phyloP scores from a whole-genome alignment of 2,329 filamentous ascomycete genomes.

The Allantophomopsis cytisporea region DNA sequence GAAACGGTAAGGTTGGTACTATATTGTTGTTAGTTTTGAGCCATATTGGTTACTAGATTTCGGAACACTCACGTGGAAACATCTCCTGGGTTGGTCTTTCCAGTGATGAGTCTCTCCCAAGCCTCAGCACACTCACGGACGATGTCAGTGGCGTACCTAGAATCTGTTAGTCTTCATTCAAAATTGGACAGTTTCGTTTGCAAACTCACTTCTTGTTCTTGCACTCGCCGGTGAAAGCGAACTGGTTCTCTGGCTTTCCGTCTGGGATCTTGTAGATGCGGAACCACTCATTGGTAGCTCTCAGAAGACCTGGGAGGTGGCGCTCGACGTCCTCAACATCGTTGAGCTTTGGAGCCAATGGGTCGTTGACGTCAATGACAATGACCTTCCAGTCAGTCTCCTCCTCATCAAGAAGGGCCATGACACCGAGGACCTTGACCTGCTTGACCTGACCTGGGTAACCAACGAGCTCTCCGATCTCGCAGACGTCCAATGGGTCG shows the following conservation, averaged over 20 bases:
- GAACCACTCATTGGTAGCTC: constrained; percentile 99
- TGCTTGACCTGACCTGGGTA: constrained; percentile 97
- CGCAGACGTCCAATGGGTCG: constrained; percentile 97
- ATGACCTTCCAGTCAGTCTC: constrained; percentile 99
- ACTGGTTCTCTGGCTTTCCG: constrained; percentile 99
- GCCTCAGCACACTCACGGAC: constrained; percentile 92
- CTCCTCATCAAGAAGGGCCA: constrained; percentile 98
- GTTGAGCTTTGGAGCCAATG: constrained; percentile 89
- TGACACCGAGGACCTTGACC: constrained; percentile 98
- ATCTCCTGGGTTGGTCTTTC: constrained; percentile 67
- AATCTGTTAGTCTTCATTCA: constrained; percentile 5
- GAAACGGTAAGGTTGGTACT: constrained; percentile 71
- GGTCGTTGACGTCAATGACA: constrained; percentile 97
- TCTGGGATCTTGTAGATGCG: constrained; percentile 99
- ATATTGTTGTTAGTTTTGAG: constrained; percentile 17
- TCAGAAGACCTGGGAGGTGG: constrained; percentile 89
- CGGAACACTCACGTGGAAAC: constrained; percentile 60
- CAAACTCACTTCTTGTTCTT: constrained; percentile 86
- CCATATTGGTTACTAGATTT: constrained; percentile 5
- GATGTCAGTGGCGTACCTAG: constrained; percentile 86
- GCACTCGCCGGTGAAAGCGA: constrained; percentile 99
- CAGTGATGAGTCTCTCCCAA: constrained; percentile 91
- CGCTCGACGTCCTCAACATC: constrained; percentile 98
- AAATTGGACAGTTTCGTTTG: not conserved
- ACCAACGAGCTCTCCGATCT: constrained; percentile 96